Conservation (phyloP, 2,329 filamentous ascomycete genomes). For the Hypoxylon sp. region DNA sequence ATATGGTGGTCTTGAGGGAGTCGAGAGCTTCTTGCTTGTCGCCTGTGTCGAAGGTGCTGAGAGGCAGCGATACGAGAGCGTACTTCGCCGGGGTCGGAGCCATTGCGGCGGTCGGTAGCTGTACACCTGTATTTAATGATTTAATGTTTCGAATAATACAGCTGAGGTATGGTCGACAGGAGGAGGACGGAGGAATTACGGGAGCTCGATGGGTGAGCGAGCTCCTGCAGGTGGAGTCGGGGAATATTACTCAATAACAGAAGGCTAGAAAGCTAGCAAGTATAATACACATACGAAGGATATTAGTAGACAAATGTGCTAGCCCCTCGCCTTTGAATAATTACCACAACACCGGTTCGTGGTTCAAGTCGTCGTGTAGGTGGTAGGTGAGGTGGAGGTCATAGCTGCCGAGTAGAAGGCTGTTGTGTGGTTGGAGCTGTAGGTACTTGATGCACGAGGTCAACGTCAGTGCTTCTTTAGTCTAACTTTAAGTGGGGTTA, state of each 20-base stretch:
- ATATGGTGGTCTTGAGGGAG: constrained; percentile 78
- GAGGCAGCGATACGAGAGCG: constrained; percentile 89
- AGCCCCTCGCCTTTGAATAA: background rate
- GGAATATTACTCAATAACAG: constrained; percentile 36
- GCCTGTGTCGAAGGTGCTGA: constrained; percentile 84
- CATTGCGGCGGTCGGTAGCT: constrained; percentile 43
- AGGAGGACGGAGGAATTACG: background rate
- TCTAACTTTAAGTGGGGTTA: constrained; percentile 34
- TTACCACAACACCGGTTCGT: background rate
- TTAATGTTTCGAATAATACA: background rate
- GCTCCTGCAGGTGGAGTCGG: constrained; percentile 22
- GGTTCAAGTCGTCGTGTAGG: background rate
- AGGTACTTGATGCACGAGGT: constrained; percentile 18
- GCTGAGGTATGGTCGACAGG: constrained; percentile 3
- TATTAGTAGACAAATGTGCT: background rate
- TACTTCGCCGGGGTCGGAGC: constrained; percentile 70
- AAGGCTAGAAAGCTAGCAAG: constrained; percentile 9
- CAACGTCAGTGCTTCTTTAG: constrained; percentile 39
- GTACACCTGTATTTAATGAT: background rate
- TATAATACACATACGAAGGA: constrained; percentile 8
- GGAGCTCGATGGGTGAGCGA: constrained; percentile 13
- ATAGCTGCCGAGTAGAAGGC: constrained; percentile 12
- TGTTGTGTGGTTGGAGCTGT: constrained; percentile 32
- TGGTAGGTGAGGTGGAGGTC: constrained; percentile 10
- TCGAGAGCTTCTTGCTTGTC: constrained; percentile 85